Evolutionary conservation across 139 green algal genomes (phyloP).

Genomic region (Auxenochlorella protothecoides): DNA sequence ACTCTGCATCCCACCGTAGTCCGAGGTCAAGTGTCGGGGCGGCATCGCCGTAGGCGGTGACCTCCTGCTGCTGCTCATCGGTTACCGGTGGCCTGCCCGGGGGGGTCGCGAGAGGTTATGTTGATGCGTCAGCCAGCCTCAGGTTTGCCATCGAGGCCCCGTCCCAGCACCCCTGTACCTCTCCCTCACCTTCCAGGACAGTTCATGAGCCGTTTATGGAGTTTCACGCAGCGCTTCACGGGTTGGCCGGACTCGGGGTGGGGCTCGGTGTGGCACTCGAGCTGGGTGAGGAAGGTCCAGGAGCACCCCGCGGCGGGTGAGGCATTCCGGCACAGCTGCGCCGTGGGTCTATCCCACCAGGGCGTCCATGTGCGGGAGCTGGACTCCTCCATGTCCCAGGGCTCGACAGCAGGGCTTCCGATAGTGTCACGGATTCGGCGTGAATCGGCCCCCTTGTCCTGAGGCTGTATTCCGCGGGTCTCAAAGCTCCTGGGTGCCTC

Average conservation of each 20-base stretch:
- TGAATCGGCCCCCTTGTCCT: no score
- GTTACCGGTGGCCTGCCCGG: not conserved
- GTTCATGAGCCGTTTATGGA: constrained; percentile 8
- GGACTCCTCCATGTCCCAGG: not conserved
- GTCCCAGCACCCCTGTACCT: no score
- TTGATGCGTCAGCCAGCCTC: no score
- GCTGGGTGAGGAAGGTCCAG: not conserved
- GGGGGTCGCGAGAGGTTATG: not conserved
- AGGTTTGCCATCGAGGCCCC: no score
- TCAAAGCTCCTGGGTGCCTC: no score
- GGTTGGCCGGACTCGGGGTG: constrained; percentile 3
- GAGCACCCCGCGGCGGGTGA: constrained; percentile 1
- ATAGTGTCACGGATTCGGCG: no score
- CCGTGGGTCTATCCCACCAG: constrained; percentile 11
- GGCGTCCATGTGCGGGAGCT: not conserved
- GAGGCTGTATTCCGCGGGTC: no score
- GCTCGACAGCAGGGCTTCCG: no score
- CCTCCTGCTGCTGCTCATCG: constrained; percentile 8
- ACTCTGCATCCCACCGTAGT: no score
- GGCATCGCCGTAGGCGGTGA: constrained; percentile 1
- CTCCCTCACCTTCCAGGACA: constrained; percentile 14
- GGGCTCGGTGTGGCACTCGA: constrained; percentile 10
- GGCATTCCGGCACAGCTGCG: constrained; percentile 6
- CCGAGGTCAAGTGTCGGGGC: not conserved
- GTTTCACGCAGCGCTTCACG: constrained; percentile 19